These are phyloP conservation scores for Aspergillus sp. DNA, from an alignment of 2,329 filamentous ascomycete species.

Conservation along the genomic window DNA sequence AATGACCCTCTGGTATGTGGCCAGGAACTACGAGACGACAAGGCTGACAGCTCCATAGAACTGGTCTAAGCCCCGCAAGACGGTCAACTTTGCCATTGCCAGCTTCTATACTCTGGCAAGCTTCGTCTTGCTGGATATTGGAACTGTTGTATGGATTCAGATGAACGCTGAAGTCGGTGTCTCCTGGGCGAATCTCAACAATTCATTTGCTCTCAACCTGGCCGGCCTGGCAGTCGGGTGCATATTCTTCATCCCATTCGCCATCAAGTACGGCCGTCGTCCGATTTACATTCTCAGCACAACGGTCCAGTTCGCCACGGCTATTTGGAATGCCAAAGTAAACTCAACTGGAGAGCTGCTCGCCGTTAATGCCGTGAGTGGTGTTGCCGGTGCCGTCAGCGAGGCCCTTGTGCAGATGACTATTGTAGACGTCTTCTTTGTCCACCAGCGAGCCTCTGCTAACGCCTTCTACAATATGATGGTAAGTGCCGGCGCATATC, in stretches of 20 bases:
- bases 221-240: slow-evolving; percentile 12
- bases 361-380: slow-evolving; percentile 3
- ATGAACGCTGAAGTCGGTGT: slow-evolving; percentile 12
- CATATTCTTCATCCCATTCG: slow-evolving; percentile 15
- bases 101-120: slow-evolving; percentile 10
- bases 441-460: slow-evolving; percentile 11
- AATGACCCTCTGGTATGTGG: slow-evolving; percentile 22
- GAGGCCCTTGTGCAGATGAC: slow-evolving; percentile 17
- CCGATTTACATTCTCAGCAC: slow-evolving; percentile 3
- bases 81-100: slow-evolving; percentile 7
- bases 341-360: neutral
- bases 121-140: slow-evolving; percentile 1
- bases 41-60: neutral
- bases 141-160: slow-evolving; percentile 9
- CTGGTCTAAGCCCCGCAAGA: slow-evolving; percentile 11
- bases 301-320: neutral
- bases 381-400: slow-evolving; percentile 9
- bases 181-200: slow-evolving; percentile 8
- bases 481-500: slow-evolving; percentile 4
- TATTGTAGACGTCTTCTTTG: slow-evolving; percentile 16
- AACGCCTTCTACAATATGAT: slow-evolving; percentile 11
- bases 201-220: slow-evolving; percentile 8
- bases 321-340: neutral
- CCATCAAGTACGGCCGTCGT: slow-evolving; percentile 13
- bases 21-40: too few species aligned